Conservation (phyloP, 2,329 filamentous ascomycete genomes). For the Fusarium odoratissimum region DNA sequence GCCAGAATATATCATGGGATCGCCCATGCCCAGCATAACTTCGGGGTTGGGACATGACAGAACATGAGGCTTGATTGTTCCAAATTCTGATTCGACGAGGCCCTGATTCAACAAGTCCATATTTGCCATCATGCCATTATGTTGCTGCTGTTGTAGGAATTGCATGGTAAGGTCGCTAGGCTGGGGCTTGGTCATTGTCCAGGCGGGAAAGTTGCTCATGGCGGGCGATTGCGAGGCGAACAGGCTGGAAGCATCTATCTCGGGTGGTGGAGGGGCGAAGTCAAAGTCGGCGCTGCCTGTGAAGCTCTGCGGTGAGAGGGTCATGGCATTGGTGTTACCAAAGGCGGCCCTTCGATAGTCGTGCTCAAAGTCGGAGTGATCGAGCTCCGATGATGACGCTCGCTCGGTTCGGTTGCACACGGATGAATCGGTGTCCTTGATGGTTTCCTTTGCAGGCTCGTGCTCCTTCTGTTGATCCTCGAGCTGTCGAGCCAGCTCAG, state of each 20-base stretch:
- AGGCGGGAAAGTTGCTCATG: conserved; percentile 49
- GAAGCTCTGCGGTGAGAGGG: conserved; percentile 67
- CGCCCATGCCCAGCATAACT: conserved; percentile 67
- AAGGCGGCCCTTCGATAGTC: conserved; percentile 65
- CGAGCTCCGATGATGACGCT: conserved; percentile 65
- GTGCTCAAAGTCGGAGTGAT: conserved; percentile 66
- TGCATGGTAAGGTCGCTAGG: conserved; percentile 51
- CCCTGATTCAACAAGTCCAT: conserved; percentile 62
- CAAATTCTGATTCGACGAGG: conserved; percentile 63
- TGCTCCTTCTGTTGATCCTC: conserved; percentile 58
- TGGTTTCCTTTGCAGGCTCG: conserved; percentile 48
- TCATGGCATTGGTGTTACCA: conserved; percentile 56
- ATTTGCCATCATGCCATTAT: conserved; percentile 56
- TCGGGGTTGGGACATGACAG: conserved; percentile 64
- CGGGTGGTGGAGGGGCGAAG: conserved; percentile 49
- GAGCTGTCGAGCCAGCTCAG: conserved; percentile 66
- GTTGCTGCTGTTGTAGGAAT: conserved; percentile 57
- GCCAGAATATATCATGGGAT: conserved; percentile 69
- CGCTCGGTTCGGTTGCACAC: conserved; percentile 55
- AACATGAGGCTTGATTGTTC: conserved; percentile 66
- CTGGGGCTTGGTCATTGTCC: conserved; percentile 47
- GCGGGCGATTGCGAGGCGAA: conserved; percentile 52
- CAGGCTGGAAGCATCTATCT: conserved; percentile 50
- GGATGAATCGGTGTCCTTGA: conserved; percentile 43
- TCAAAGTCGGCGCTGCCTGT: conserved; percentile 53